These are phyloP conservation scores for Plasmodium chabaudi DNA, from an alignment of 169 alveolate species.

Conservation along the genomic window DNA sequence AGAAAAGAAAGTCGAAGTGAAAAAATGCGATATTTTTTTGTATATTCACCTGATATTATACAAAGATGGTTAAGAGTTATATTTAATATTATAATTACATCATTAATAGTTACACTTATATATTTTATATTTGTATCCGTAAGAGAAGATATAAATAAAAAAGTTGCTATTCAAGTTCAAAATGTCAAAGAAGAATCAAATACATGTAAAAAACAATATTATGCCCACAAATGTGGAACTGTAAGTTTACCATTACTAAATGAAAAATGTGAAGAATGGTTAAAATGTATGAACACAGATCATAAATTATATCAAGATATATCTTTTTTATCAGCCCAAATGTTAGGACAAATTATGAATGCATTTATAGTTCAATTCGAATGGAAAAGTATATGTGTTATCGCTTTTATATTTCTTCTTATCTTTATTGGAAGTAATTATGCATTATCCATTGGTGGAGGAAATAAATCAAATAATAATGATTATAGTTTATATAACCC, in stretches of 20 bases:
- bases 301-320: slow-evolving; percentile 70
- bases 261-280: slow-evolving; percentile 76
- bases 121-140: slow-evolving; percentile 72
- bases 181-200: slow-evolving; percentile 71
- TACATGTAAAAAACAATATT: slow-evolving; percentile 63
- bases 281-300: slow-evolving; percentile 70
- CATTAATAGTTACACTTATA: slow-evolving; percentile 48
- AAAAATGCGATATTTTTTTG: slow-evolving; percentile 26
- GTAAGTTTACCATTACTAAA: slow-evolving; percentile 67
- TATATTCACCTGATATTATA: slow-evolving; percentile 73
- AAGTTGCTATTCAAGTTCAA: slow-evolving; percentile 69
- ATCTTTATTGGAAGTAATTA: slow-evolving; percentile 76
- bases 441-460: slow-evolving; percentile 70
- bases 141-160: slow-evolving; percentile 70
- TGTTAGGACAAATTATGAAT: slow-evolving; percentile 71
- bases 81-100: slow-evolving; percentile 63
- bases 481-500: slow-evolving; percentile 13
- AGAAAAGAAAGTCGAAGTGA: slow-evolving; percentile 14
- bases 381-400: slow-evolving; percentile 75
- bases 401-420: slow-evolving; percentile 72
- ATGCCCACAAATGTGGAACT: slow-evolving; percentile 76
- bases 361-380: slow-evolving; percentile 76
- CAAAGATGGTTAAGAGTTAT: slow-evolving; percentile 75
- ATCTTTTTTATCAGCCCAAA: slow-evolving; percentile 73
- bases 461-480: slow-evolving; percentile 12